Evolutionary conservation across 192 early-diverging fungal genomes (phyloP), one percentile per base, ranked within the genome.

Genomic region (Gigaspora rosea): DNA sequence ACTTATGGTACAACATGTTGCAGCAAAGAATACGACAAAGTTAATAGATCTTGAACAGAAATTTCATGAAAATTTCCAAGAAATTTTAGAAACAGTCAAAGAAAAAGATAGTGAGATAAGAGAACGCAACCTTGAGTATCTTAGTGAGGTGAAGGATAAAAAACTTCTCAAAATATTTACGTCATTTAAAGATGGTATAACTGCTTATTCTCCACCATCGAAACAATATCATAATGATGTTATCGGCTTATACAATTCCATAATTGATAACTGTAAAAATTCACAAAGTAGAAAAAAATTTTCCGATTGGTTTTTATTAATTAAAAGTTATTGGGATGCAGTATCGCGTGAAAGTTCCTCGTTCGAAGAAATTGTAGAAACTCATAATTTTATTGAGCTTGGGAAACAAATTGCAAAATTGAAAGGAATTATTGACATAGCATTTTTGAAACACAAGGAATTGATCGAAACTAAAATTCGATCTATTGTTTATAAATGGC

Each of bases 161-260:
- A 66, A 62, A 62, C 50, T 75, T 47, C 73, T 75, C n/a, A 75
- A 75, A 59, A 58, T 65, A 64, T 75, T 75, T 64, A 18, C 35
- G 13, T 41, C 73, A 52, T 75, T 75, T 52, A 75, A 75, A 59
- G 36, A 75, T 61, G 73, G 59, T 61, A 61, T 61, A 59, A 75
- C 47, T 64, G 59, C 73, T 48, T 64, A 75, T 47, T 59, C 73
- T 27, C 41, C 73, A 47, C 74, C 74, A 46, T 76, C 74, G 18
- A 63, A 36, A 7, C 74, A 76, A 65, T 76, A 76, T 50, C 74
- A 76, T 48, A 63, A 76, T 16, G 74, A 76, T 65, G 22, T 76
- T 36, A 12, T 65, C 33, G 51, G 65, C 47, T 48, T 76, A 32
- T 76, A 76, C 36, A 51, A 62, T 10, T 49, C 58, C 7, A 62